Conservation (phyloP, 441 rosid species). For the Corymbia calophylla region DNA sequence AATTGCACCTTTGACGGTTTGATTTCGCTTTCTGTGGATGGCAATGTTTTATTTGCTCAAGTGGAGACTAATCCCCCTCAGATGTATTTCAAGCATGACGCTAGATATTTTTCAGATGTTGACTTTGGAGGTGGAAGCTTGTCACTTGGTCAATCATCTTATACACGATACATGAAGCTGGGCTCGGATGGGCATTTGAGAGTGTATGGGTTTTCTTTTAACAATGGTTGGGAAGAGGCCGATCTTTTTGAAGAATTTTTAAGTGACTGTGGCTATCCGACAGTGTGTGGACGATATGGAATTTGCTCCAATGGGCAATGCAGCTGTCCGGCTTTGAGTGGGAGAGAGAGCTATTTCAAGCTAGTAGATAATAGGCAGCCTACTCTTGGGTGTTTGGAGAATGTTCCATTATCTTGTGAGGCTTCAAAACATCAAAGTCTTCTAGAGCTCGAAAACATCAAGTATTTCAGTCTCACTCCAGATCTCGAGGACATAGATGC, state of each 20-base stretch:
- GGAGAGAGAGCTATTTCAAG: neutral
- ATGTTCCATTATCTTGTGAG: neutral
- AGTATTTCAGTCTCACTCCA: neutral
- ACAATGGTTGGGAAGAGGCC: neutral
- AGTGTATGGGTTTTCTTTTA: neutral
- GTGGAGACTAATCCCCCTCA: neutral
- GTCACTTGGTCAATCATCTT: neutral
- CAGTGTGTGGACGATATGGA: neutral
- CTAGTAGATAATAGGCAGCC: neutral
- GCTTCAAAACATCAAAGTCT: neutral
- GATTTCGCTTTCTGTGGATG: neutral
- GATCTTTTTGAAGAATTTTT: neutral
- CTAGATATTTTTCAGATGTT: too few relatives aligned
- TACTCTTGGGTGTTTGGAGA: neutral
- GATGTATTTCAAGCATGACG: neutral
- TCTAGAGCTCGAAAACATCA: neutral
- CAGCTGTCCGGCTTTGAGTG: neutral
- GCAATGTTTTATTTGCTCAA: neutral
- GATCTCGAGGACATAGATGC: neutral
- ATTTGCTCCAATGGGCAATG: neutral
- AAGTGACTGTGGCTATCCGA: neutral
- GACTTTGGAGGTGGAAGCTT: slow-evolving; percentile 15
- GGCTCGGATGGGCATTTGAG: neutral
- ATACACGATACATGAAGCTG: neutral
- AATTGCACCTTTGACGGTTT: neutral